Evolutionary conservation across 345 rosid genomes (phyloP), one percentile per base, ranked within the genome.

Genomic region (Turnera subulata): DNA sequence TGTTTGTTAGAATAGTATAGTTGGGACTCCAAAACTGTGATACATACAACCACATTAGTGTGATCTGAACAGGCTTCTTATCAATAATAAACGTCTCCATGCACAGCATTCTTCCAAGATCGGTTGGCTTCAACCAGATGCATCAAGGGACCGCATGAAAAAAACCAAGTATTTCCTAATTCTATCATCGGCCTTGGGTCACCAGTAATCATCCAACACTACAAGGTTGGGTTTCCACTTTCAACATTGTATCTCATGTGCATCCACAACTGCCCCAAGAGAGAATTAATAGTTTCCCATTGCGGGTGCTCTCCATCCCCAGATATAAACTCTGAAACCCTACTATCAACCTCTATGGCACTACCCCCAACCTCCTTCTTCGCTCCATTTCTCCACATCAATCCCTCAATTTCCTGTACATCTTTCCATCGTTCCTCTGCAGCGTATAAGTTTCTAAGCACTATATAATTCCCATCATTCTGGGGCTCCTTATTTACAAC

Each of bases 301-400:
- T 52, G 50, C 14, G 76, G 70, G 46, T 82, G 83, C 29, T 55
- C 53, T 67, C 73, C 73, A 56, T 79, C 79, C 56, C 94, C 94
- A 54, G 91, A 78, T 37, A 80, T 64, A 55, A 85, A 85, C 74
- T 84, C 85, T 0, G 75, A 82, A 65, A 80, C 83, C 29, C 46
- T 51, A 58, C 72, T 71, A 56, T 75, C 67, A 55, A 85, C 48
- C 72, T 89, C 91, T 61, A 86, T 79, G 53, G 70, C 64, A 64
- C 97, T 89, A 64, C 82, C 75, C 14, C 97, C 91, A 5, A 73
- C 82, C 65, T 82, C 89, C 66, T 89, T 82, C 70, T 66, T 81
- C 5, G 80, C 82, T 22, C 82, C 77, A 11, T 67, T 84, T 66
- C 68, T 77, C 69, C 82, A 78, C 95, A 89, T 86, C 63, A 78